These are phyloP conservation scores for Termitomyces sp. DNA, from an alignment of 768 basidiomycete species.

Conservation along the genomic window DNA sequence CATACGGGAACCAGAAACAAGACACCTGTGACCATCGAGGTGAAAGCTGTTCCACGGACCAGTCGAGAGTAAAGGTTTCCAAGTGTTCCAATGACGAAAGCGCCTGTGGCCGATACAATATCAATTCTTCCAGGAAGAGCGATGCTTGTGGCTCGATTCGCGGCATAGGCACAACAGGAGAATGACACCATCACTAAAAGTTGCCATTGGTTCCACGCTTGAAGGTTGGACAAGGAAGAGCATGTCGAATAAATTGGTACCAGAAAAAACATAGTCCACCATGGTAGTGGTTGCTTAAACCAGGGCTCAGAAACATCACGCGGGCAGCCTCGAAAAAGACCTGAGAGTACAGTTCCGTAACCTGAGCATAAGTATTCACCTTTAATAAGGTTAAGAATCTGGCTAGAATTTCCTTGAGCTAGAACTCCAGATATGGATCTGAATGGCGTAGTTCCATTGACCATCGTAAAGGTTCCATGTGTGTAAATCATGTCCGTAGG, in stretches of 20 bases:
- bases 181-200: slow-evolving; percentile 76
- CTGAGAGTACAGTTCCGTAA: not conserved
- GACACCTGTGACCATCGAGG: slow-evolving; percentile 92
- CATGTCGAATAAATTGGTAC: slow-evolving; percentile 75
- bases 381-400: slow-evolving; percentile 44
- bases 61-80: slow-evolving; percentile 81
- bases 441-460: slow-evolving; percentile 42
- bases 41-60: slow-evolving; percentile 79
- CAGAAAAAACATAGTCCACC: slow-evolving; percentile 75
- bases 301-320: slow-evolving; percentile 74
- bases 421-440: slow-evolving; percentile 40
- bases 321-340: slow-evolving; percentile 58
- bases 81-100: slow-evolving; percentile 73
- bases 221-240: slow-evolving; percentile 75
- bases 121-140: slow-evolving; percentile 66
- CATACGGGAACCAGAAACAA: slow-evolving; percentile 84
- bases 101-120: slow-evolving; percentile 75
- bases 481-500: slow-evolving; percentile 37
- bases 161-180: slow-evolving; percentile 70
- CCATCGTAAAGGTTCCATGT: slow-evolving; percentile 51
- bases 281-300: slow-evolving; percentile 75
- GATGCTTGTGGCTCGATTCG: slow-evolving; percentile 59
- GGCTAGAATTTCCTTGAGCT: slow-evolving; percentile 36
- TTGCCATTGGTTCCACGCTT: slow-evolving; percentile 66
- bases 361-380: slow-evolving; percentile 23